Evolutionary conservation across 2,329 filamentous ascomycete species (phyloP).

Genomic region (Emericellopsis cladophorae): DNA sequence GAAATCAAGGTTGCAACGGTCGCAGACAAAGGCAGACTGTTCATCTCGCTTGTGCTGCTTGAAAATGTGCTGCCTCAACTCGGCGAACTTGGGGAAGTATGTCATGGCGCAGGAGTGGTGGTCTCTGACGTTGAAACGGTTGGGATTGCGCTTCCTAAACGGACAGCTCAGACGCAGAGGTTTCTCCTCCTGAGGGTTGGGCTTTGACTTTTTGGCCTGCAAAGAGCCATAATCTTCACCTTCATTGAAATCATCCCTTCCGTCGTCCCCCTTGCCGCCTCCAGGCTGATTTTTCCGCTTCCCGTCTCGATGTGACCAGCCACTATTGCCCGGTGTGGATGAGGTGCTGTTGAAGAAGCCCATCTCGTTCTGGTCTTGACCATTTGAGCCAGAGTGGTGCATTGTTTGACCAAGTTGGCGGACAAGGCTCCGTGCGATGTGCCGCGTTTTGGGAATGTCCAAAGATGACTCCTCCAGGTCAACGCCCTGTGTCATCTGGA

Average conservation of each 20-base stretch:
- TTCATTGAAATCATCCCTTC: conserved; percentile 20
- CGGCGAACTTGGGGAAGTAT: conserved; percentile 26
- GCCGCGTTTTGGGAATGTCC: conserved; percentile 13
- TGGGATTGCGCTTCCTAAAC: conserved; percentile 29
- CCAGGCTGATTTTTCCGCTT: conserved; percentile 21
- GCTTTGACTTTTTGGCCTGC: conserved; percentile 15
- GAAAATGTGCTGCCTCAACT: conserved; percentile 28
- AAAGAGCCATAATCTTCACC: conserved; percentile 12
- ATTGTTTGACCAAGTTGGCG: conserved; percentile 18
- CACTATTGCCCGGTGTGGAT: conserved; percentile 4
- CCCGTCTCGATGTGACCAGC: conserved; percentile 10
- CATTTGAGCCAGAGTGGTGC: conserved; percentile 15
- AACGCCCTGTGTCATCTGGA: conserved; percentile 24
- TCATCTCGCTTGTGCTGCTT: conserved; percentile 29
- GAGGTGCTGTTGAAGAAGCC: conserved; percentile 17
- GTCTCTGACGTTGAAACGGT: conserved; percentile 31
- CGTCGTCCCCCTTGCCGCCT: conserved; percentile 12
- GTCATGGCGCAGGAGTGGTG: conserved; percentile 30
- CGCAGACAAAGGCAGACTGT: conserved; percentile 25
- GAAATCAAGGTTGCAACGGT: conserved; percentile 26
- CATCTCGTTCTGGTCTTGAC: conserved; percentile 14
- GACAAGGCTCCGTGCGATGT: conserved; percentile 17
- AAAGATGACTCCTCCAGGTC: conserved; percentile 19
- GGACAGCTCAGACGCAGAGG: conserved; percentile 28
- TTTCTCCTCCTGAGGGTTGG: conserved; percentile 21